These are phyloP conservation scores for Fusarium beomiforme DNA, from an alignment of 2,329 filamentous ascomycete genomes.

Conservation along the genomic window DNA sequence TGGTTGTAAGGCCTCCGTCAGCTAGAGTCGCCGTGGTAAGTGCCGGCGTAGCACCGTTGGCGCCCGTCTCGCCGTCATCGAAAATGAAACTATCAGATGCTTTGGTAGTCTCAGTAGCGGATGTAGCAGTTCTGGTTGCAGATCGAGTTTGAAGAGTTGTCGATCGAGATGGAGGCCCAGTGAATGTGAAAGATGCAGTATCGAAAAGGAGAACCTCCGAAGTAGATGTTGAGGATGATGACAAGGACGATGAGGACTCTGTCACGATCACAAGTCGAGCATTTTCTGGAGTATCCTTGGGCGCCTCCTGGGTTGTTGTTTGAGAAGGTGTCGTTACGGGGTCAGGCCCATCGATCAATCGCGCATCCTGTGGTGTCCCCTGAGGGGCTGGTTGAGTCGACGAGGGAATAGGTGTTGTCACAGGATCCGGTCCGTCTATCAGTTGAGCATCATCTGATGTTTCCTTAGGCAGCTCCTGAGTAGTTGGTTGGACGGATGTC, in stretches of 20 bases:
- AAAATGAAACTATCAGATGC: constrained; percentile 17
- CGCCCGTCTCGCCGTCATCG: constrained; percentile 23
- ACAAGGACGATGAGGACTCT: not conserved
- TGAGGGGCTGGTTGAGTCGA: constrained; percentile 4
- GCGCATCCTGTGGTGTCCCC: constrained; percentile 15
- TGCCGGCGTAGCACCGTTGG: constrained; percentile 20
- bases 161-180: constrained; percentile 20
- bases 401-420: not conserved
- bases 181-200: constrained; percentile 32
- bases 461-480: not conserved
- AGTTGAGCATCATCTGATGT: constrained; percentile 11
- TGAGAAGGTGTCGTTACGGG: constrained; percentile 2
- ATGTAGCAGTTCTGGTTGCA: constrained; percentile 29
- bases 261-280: constrained; percentile 13
- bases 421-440: constrained; percentile 8
- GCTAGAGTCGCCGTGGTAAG: constrained; percentile 35
- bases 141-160: constrained; percentile 34
- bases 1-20: constrained; percentile 34
- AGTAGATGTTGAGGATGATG: not conserved
- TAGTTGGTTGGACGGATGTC: not conserved
- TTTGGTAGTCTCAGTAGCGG: constrained; percentile 25
- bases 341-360: constrained; percentile 5
- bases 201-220: constrained; percentile 33
- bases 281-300: constrained; percentile 8
- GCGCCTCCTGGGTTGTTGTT: not conserved